phyloP scores from a whole-genome alignment of 495 filamentous ascomycete genomes.

The Aspergillus baeticus region DNA sequence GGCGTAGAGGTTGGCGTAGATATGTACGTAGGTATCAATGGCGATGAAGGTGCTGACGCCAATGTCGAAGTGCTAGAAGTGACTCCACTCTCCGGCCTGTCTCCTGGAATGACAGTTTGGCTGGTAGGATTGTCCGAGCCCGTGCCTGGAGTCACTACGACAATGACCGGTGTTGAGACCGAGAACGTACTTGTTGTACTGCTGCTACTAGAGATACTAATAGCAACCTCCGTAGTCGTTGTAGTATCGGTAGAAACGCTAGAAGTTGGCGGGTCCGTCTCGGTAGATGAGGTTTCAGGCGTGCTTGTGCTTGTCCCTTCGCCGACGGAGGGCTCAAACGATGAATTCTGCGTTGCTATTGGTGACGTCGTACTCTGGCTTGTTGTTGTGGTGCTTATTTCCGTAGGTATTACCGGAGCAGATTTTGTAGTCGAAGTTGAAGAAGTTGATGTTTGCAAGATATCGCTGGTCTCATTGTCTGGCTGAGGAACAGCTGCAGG shows the following conservation, averaged over 20 bases:
- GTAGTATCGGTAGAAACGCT: neutral
- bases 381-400: neutral
- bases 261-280: neutral
- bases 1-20: neutral
- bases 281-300: neutral
- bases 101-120: neutral
- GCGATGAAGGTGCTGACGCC: neutral
- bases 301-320: neutral
- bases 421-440: neutral
- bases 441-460: neutral
- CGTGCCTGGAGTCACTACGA: constrained; percentile 11
- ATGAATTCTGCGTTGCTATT: neutral
- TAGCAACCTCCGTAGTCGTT: neutral
- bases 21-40: neutral
- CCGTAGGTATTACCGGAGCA: neutral
- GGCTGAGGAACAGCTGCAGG: neutral
- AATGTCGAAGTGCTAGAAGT: neutral
- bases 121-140: neutral
- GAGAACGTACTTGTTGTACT: neutral
- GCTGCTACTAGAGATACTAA: neutral
- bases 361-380: neutral
- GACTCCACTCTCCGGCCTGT: neutral
- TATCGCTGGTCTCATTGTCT: neutral
- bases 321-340: neutral
- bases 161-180: constrained; percentile 1